Base-by-base conservation (phyloP, 1,284 basidiomycete genomes). In the Gastroboletus turbinatus region DNA sequence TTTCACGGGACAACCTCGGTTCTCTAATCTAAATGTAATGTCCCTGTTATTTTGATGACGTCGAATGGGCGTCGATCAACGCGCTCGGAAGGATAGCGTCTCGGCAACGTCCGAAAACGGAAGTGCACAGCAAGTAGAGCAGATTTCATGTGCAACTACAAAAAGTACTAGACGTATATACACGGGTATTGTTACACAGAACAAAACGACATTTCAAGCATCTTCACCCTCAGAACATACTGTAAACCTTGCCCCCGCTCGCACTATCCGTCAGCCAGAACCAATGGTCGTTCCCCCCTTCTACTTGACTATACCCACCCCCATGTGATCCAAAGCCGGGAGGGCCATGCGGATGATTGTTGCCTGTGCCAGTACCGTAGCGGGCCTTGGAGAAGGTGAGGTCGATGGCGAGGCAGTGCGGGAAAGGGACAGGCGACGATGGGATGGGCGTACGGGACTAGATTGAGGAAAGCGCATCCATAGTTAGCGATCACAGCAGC, bases 271-370 rank as follows among this genome's bases (percentile, higher is more conserved):
- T 48, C 16, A 66, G 47, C 65, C 65, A 66, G 43, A 69, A 66
- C 67, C 67, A 66, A 27, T 69, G 67, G 19, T 67, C 53, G 21
- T 63, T 60, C 2, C 46, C 46, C 1, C 11, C 33, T 46, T 69
- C 62, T 11, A 68, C 29, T n/a, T 66, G 66, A 13, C 44, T 32
- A 25, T 54, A 55, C 4, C 67, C 65, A 33, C 62, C 62, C 0
- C 63, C 55, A 23, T 57, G 54, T 5, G 38, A 29, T 38, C 66
- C 67, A 50, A 66, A 57, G 25, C 54, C 42, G 1, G 61, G 52
- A 0, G 55, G 50, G 11, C 59, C 62, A 27, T 68, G 62, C 3
- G 25, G 44, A 43, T 65, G 66, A 14, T 47, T 48, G 39, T 40
- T 57, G 25, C 53, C 55, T 6, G 45, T 7, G 27, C 67, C 55